Evolutionary conservation across 306 rosid genomes (phyloP).

Genomic region (Dalbergia cultrata): DNA sequence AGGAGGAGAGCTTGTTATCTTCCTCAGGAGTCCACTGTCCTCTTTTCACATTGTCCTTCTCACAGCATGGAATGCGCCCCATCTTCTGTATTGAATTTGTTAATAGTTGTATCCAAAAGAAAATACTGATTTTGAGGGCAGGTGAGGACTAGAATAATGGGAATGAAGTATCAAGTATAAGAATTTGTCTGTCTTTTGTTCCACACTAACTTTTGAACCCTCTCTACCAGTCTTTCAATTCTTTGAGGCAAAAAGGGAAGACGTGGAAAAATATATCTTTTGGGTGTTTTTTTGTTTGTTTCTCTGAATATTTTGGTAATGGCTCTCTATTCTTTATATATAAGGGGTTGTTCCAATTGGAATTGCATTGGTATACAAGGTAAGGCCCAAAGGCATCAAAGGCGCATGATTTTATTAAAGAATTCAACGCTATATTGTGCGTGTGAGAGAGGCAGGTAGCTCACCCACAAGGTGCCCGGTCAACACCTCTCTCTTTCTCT

Average conservation of each 20-base stretch:
- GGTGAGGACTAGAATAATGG: conserved; percentile 39
- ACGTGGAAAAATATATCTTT: conserved; percentile 49
- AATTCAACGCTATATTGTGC: conserved; percentile 95
- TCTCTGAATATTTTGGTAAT: conserved; percentile 38
- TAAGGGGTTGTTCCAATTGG: conserved; percentile 38
- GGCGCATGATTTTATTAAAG: conserved; percentile 93
- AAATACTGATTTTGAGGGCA: conserved; percentile 2
- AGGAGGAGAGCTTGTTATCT: conserved; percentile 87
- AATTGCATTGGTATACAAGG: conserved; percentile 56
- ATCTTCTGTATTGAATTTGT: conserved; percentile 49
- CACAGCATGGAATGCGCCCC: conserved; percentile 95
- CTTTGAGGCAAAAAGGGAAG: conserved; percentile 53
- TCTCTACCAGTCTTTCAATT: conserved; percentile 56
- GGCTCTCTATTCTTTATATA: conserved; percentile 63
- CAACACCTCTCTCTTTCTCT: conserved; percentile 66
- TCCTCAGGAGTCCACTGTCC: conserved; percentile 99
- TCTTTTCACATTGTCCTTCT: conserved; percentile 81
- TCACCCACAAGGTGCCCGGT: conserved; percentile 98
- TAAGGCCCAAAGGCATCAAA: conserved; percentile 68
- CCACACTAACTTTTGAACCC: conserved; percentile 29
- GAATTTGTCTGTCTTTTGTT: conserved; percentile 45
- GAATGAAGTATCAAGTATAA: conserved; percentile 27
- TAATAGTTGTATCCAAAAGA: conserved; percentile 28
- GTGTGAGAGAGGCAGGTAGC: conserved; percentile 91
- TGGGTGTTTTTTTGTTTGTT: conserved; percentile 29